Evolutionary conservation across 495 filamentous ascomycete genomes (phyloP).

Genomic region (Podospora bellae-mahoneyi): DNA sequence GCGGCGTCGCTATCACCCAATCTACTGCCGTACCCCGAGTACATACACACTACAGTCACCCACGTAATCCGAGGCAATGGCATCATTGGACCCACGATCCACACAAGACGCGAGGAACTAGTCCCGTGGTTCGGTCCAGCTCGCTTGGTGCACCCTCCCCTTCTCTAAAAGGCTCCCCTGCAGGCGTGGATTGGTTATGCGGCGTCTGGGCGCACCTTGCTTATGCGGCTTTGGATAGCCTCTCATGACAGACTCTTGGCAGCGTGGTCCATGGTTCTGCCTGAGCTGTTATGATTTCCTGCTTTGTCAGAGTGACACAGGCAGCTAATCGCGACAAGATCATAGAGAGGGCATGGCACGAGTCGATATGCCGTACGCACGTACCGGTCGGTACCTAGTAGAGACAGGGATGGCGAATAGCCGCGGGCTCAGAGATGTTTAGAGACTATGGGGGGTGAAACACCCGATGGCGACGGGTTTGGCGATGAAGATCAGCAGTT

Average conservation of each 20-base stretch:
- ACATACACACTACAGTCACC: neutral
- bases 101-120: constrained; percentile 2
- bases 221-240: constrained; percentile 18
- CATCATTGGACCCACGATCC: constrained; percentile 4
- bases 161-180: constrained; percentile 14
- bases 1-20: no score
- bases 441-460: constrained; percentile 2
- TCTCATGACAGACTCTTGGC: constrained; percentile 15
- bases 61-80: neutral
- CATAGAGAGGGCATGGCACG: neutral
- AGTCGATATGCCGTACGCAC: neutral
- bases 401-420: constrained; percentile 6
- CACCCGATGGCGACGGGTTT: constrained; percentile 22
- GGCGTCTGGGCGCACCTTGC: constrained; percentile 7
- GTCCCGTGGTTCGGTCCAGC: constrained; percentile 12
- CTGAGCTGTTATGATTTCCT: constrained; percentile 4
- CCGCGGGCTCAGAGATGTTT: neutral
- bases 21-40: neutral
- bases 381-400: neutral
- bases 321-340: neutral
- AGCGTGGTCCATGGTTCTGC: constrained; percentile 10
- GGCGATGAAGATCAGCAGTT: constrained; percentile 19
- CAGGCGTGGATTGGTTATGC: constrained; percentile 11
- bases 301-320: neutral
- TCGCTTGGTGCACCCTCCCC: constrained; percentile 11